phyloP scores from a whole-genome alignment of 805 yeast species.

The Yarrowia sp. region DNA sequence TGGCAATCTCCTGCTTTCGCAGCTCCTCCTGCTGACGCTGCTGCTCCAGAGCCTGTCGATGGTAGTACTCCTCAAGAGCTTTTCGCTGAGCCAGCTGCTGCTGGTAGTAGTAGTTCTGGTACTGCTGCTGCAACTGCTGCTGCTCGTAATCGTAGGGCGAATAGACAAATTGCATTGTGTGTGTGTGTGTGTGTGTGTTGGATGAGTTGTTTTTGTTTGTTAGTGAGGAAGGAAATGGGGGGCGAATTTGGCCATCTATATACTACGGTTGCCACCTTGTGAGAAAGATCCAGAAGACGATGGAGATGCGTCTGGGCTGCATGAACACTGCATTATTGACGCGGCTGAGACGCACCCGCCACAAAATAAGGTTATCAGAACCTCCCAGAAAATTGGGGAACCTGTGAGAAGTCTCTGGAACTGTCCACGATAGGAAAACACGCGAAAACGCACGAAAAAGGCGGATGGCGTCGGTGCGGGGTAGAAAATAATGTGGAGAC shows the following conservation, averaged over 20 bases:
- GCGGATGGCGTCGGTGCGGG: neutral
- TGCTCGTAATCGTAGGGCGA: conserved; percentile 30
- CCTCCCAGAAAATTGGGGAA: conserved; percentile 5
- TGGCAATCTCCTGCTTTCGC: neutral
- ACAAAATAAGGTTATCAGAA: conserved; percentile 26
- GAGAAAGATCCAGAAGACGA: conserved; percentile 31
- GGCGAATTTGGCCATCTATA: neutral
- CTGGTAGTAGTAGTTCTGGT: neutral
- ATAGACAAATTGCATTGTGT: conserved; percentile 29
- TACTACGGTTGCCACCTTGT: neutral
- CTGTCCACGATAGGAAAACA: neutral
- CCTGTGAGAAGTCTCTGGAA: neutral
- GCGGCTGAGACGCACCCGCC: conserved; percentile 7
- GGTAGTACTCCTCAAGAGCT: conserved; percentile 10
- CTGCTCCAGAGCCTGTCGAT: neutral
- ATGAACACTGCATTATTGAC: neutral
- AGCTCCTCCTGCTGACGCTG: neutral
- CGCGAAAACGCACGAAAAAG: neutral
- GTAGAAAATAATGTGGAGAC: too few species aligned
- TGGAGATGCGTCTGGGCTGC: neutral
- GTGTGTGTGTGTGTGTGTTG: neutral
- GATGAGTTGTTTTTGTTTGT: neutral
- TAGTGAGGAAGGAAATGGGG: neutral
- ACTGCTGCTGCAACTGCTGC: conserved; percentile 6
- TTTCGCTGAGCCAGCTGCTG: conserved; percentile 18